Evolutionary conservation across 2,329 filamentous ascomycete genomes (phyloP).

Genomic region (Alternaria alternata): DNA sequence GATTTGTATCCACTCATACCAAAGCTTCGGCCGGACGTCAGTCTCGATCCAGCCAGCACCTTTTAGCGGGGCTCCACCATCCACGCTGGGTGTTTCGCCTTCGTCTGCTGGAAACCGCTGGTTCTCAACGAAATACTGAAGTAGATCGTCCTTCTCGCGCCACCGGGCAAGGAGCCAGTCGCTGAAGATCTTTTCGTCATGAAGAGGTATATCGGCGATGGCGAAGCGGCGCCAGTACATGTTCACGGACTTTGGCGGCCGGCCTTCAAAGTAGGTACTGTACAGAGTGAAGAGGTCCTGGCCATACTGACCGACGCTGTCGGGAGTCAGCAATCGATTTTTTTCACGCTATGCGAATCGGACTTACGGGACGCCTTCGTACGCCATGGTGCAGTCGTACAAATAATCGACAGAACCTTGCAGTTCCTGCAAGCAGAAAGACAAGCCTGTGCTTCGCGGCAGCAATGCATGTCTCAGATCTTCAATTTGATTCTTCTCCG

Average conservation of each 20-base stretch:
- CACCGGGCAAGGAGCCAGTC: slow-evolving; percentile 83
- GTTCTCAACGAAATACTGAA: slow-evolving; percentile 77
- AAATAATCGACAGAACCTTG: slow-evolving; percentile 78
- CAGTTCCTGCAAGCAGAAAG: slow-evolving; percentile 80
- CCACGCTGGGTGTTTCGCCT: slow-evolving; percentile 25
- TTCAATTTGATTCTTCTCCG: slow-evolving; percentile 73
- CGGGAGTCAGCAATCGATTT: not conserved
- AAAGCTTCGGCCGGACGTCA: slow-evolving; percentile 52
- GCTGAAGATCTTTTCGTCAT: slow-evolving; percentile 76
- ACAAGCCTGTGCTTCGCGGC: slow-evolving; percentile 81
- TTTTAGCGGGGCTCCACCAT: slow-evolving; percentile 30
- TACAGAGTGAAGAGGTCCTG: slow-evolving; percentile 87
- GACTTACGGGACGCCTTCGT: slow-evolving; percentile 90
- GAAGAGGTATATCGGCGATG: slow-evolving; percentile 79
- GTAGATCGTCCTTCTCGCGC: slow-evolving; percentile 87
- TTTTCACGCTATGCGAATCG: not conserved
- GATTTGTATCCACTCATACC: slow-evolving; percentile 55
- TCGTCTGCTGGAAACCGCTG: slow-evolving; percentile 81
- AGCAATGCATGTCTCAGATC: slow-evolving; percentile 77
- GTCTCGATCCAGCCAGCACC: slow-evolving; percentile 58
- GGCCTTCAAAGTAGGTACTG: slow-evolving; percentile 87
- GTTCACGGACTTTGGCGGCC: slow-evolving; percentile 91
- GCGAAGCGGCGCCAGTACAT: slow-evolving; percentile 94
- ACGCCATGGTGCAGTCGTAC: slow-evolving; percentile 94
- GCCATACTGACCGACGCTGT: slow-evolving; percentile 68